phyloP scores from a whole-genome alignment of 2,329 filamentous ascomycete genomes.

The Pseudocercospora crystallina region DNA sequence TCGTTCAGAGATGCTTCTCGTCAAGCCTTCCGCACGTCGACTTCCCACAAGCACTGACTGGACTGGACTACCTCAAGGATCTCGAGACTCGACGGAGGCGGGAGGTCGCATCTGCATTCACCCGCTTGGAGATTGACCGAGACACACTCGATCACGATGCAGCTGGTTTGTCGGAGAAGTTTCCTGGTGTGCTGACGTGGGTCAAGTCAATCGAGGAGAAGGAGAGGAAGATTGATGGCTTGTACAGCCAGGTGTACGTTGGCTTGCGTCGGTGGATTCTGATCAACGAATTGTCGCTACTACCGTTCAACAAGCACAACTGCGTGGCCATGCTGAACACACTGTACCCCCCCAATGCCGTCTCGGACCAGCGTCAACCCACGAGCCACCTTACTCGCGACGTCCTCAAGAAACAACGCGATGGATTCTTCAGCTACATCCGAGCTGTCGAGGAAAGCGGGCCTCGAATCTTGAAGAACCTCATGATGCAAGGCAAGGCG shows the following conservation, averaged over 20 bases:
- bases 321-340: constrained; percentile 69
- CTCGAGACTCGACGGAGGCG: constrained; percentile 60
- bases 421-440: constrained; percentile 64
- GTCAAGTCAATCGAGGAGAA: constrained; percentile 45
- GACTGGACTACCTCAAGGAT: constrained; percentile 65
- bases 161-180: constrained; percentile 50
- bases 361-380: constrained; percentile 40
- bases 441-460: constrained; percentile 57
- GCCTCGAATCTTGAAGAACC: constrained; percentile 50
- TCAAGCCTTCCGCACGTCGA: constrained; percentile 58
- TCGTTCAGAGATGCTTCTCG: constrained; percentile 61
- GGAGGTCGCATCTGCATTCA: constrained; percentile 57
- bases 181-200: constrained; percentile 58
- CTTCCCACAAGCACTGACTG: constrained; percentile 65
- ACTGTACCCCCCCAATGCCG: constrained; percentile 58
- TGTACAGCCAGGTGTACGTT: constrained; percentile 63
- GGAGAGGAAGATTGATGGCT: constrained; percentile 52
- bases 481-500: constrained; percentile 55
- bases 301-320: constrained; percentile 64
- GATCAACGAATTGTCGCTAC: constrained; percentile 63
- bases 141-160: constrained; percentile 48
- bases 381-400: constrained; percentile 54
- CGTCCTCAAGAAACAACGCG: constrained; percentile 58
- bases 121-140: constrained; percentile 53
- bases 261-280: constrained; percentile 64